Evolutionary conservation across 192 early-diverging fungal species (phyloP), one percentile per base, ranked within the genome.

Genomic region (Podila epigama): DNA sequence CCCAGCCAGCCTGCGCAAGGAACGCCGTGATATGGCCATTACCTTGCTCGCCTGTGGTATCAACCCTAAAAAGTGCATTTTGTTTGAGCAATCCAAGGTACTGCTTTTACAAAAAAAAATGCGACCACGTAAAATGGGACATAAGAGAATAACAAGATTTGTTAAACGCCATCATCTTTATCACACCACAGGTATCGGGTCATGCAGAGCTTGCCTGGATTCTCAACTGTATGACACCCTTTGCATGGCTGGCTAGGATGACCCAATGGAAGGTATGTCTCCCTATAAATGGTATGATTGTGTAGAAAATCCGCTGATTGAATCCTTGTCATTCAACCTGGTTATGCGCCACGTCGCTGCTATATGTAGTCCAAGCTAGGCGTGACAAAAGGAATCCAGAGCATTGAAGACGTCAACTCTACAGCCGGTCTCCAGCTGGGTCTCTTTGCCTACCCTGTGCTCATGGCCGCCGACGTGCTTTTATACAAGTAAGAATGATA

Each of bases 401-500:
- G 67, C 31, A 59, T 85, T 9, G 83, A 79, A 22, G 89, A 83
- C 34, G 81, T 77, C 32, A 79, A 51, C 6, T 39, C 80, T 8
- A 78, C 82, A 15, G 58, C 53, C 18, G 88, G 84, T 5, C 73
- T 89, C n/a, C 81, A 85, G 25, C 81, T 94, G 22, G 96, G 96
- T 0, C 70, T 98, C 35, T 87, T 98, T 65, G 88, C 93, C 6
- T 98, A 98, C 57, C 96, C 96, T 8, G 91, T 96, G 3, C 84
- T 98, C 39, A 92, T 94, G 81, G 95, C 95, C 0, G 93, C 96
- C 31, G 96, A 98, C 70, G 90, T 98, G 27, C 69, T 98, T 28
- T 77, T 98, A 0, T 98, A 96, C 83, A 86, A 84, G 87, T 91
- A 81, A 60, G 68, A 52, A 12, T 13, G 0, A 20, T 12, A 53